Percentiles rank a stretch among this genome's conserved stretches.
phyloP scores from a whole-genome alignment of 257 asterid species.

The Ocimum tenuiflorum region DNA sequence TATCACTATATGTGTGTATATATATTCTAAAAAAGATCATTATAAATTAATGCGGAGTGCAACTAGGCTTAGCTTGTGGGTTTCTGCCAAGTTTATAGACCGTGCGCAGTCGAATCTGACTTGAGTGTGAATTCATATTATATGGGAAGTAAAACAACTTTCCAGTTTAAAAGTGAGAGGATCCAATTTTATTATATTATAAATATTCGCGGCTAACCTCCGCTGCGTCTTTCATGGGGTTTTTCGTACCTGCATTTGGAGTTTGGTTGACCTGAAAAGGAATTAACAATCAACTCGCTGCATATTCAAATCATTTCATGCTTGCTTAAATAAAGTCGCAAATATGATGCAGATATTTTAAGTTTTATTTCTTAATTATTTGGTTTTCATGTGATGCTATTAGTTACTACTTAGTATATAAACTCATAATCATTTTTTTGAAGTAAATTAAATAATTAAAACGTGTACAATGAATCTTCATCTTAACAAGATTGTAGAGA shows the following conservation, averaged over 20 bases:
- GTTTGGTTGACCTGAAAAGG: too few species aligned
- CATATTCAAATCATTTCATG: too few species aligned
- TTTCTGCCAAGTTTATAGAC: conserved; percentile 19
- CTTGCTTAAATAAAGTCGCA: too few species aligned
- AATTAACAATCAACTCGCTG: too few species aligned
- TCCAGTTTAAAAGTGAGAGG: neutral
- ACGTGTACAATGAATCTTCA: neutral
- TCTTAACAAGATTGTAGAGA: too few species aligned
- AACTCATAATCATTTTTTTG: neutral
- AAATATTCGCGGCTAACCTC: conserved; percentile 23
- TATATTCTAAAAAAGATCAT: too few species aligned
- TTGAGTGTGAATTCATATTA: neutral
- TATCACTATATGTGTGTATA: too few species aligned
- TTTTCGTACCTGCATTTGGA: too few species aligned
- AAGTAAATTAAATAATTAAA: neutral
- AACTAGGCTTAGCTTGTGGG: conserved; percentile 18
- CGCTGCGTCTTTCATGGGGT: neutral
- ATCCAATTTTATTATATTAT: neutral
- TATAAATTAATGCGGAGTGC: neutral
- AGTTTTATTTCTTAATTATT: too few species aligned
- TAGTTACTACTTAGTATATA: too few species aligned
- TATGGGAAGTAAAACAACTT: neutral
- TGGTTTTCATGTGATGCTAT: too few species aligned
- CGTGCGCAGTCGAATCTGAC: conserved; percentile 23
- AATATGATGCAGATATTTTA: too few species aligned